Base-by-base conservation (phyloP, 108 stramenopile genomes). In the Chaetoceros muelleri region DNA sequence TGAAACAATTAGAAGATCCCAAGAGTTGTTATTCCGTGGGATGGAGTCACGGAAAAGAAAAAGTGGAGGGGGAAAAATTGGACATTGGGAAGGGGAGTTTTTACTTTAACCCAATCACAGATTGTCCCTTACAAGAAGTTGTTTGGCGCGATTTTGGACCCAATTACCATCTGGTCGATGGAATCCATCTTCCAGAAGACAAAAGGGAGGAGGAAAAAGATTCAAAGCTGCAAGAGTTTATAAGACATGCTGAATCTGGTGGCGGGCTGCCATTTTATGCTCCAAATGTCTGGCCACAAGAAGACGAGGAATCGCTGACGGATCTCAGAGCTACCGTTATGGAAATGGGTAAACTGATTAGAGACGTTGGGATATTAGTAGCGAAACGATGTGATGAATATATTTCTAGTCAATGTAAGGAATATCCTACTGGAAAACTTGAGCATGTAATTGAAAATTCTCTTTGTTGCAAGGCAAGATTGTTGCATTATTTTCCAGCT, bases 401-500 rank as follows among this genome's bases (percentile, higher is more conserved):
- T 58, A 80, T 88, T 8, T 30, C 48, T 16, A 28, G 34, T 25
- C 46, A 48, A 49, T 17, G 78, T 34, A 56, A 57, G 3, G 59
- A 68, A 28, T 80, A 85, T 61, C 58, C 60, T 20, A 48, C 28
- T 30, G 46, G 64, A 44, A 80, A 69, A 47, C 55, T 93, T 40
- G 61, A 69, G 28, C 57, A 59, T 16, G 67, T 90, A 28, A 55
- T 95, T n/a, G 65, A 53, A 20, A 50, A 80, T 50, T 71, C 71
- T 24, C 76, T 74, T 47, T 82, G 73, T 54, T 74, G 78, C 45
- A 96, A 98, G 62, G 97, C 82, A 3, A 80, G 97, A 2, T 72
- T 98, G 0, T 73, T 98, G 24, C 92, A 96, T 55, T 98, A 98
- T 71, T 98, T 92, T 69, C 81, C 80, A 2, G n/a, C n/a, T n/a